Conservation (phyloP, 2,329 filamentous ascomycete species). For the Paraphaeosphaeria minitans region DNA sequence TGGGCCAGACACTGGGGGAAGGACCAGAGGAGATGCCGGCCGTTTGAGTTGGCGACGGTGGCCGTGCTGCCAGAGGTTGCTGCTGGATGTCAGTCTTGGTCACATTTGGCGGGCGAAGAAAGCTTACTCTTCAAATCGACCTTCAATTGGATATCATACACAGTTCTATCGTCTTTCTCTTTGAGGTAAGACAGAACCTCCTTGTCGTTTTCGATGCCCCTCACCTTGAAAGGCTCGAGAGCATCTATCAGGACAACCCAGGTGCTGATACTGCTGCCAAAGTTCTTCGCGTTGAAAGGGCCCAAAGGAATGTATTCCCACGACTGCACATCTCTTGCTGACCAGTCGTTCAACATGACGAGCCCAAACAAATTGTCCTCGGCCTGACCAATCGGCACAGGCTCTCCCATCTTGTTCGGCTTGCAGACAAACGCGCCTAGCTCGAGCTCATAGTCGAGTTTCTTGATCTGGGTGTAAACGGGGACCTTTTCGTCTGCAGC, state of each 20-base stretch:
- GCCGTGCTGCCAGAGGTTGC: slow-evolving; percentile 57
- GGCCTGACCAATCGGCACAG: slow-evolving; percentile 67
- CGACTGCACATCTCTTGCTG: slow-evolving; percentile 77
- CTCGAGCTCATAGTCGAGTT: slow-evolving; percentile 81
- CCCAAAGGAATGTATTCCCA: slow-evolving; percentile 86
- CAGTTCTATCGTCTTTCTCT: slow-evolving; percentile 63
- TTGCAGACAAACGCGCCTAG: slow-evolving; percentile 75
- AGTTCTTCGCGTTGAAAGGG: slow-evolving; percentile 85
- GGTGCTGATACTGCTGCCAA: slow-evolving; percentile 75
- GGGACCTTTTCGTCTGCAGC: slow-evolving; percentile 66
- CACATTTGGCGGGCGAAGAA: slow-evolving; percentile 10
- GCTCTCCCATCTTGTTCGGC: slow-evolving; percentile 67
- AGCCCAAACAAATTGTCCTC: slow-evolving; percentile 77
- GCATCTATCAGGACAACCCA: slow-evolving; percentile 82
- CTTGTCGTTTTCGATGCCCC: slow-evolving; percentile 61
- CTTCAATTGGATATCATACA: slow-evolving; percentile 72
- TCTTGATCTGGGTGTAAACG: slow-evolving; percentile 65
- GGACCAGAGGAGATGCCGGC: slow-evolving; percentile 75
- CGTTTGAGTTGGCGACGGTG: slow-evolving; percentile 65
- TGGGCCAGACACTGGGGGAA: slow-evolving; percentile 85
- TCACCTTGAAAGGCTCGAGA: slow-evolving; percentile 67
- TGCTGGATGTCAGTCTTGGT: slow-evolving; percentile 24
- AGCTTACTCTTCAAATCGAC: slow-evolving; percentile 63
- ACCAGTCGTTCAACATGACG: slow-evolving; percentile 88
- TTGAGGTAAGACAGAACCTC: slow-evolving; percentile 67